Base-by-base conservation (phyloP, 306 rosid genomes). In the Leucaena leucocephala region DNA sequence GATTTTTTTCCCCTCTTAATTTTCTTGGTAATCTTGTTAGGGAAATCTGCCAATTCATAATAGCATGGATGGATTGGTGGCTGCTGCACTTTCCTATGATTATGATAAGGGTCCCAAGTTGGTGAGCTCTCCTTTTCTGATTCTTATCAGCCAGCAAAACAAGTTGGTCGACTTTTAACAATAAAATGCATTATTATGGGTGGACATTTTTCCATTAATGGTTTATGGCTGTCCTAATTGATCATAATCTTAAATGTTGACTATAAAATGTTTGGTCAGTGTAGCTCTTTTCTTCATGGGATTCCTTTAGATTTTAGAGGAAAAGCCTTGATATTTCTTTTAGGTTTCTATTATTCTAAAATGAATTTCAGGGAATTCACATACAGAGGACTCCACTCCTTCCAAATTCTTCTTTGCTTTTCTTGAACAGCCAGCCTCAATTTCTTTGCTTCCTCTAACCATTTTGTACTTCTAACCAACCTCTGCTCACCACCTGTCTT, bases 31-130 rank as follows among this genome's bases (percentile, higher is more conserved):
- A 66, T 74, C 71, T 83, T 90, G 77, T 65, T 75, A 94, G 98
- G 98, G 97, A 82, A 90, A 88, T 88, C 89, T 92, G 50, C 98
- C 98, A 8, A 82, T 94, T 83, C 97, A 94, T 85, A 94, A 92
- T 72, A 92, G 97, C 84, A 91, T 94, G 97, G 98, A 94, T 69
- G 97, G 97, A 6, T 85, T 94, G 90, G 97, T 97, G 19, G 97
- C 95, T 75, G 95, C 95, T 16, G 97, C 98, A 13, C 85, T 94
- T 59, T 91, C 97, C 66, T 94, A 88, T 83, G 95, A 91, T 75
- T 74, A 88, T 71, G 88, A 92, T 19, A 92, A 94, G 78, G 97
- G 97, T 49, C 98, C 98, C 52, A 92, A 94, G 84, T 84, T 94
- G 93, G 98, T 94, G 79, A 80, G 84, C 57, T 57, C 76, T 76